Base-by-base conservation (phyloP, 371 early-diverging fungal genomes). In the Rhizopus delemar region DNA sequence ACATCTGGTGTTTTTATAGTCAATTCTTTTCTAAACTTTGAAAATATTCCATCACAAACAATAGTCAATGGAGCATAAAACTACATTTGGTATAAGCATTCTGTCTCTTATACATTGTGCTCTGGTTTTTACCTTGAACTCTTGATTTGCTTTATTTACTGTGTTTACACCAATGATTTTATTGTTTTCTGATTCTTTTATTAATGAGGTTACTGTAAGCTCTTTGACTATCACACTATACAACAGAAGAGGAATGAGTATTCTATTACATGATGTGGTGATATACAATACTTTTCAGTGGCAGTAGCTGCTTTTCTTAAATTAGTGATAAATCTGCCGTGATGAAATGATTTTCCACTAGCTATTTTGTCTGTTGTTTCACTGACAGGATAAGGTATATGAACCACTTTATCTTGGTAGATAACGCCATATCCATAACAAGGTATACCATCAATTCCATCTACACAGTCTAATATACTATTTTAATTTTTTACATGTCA, bases 11-110 rank as follows among this genome's bases (percentile, higher is more conserved):
- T 70, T 60, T 77, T 86, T 3, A 69, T 51, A 35, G 86, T 84
- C 52, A 83, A 75, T 35, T 90, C 82, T 66, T 90, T 92, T 33
- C 98, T 82, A 77, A 97, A 98, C 73, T 93, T 94, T 56, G 94
- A 95, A 58, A 90, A 91, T 65, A 91, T 89, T 5, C 96, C 96
- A 71, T 96, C 96, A 13, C 90, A 91, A 28, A 95, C 89, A 59
- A 95, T 75, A 0, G 92, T 92, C 12, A 95, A 70, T 8, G 90
- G 87, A n/a, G 92, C 92, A 68, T 72, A 75, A 51, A 63, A 72
- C 74, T 72, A 35, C n/a, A 41, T 22, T 13, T 54, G 29, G 0
- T 29, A 57, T 22, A n/a, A 41, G 46, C 11, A 32, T 34, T 15
- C n/a, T 43, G 29, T 29, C 35, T 38, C 8, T 12, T 13, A 11